Evolutionary conservation across 2,329 filamentous ascomycete genomes (phyloP).

Genomic region (Alternaria triticina): DNA sequence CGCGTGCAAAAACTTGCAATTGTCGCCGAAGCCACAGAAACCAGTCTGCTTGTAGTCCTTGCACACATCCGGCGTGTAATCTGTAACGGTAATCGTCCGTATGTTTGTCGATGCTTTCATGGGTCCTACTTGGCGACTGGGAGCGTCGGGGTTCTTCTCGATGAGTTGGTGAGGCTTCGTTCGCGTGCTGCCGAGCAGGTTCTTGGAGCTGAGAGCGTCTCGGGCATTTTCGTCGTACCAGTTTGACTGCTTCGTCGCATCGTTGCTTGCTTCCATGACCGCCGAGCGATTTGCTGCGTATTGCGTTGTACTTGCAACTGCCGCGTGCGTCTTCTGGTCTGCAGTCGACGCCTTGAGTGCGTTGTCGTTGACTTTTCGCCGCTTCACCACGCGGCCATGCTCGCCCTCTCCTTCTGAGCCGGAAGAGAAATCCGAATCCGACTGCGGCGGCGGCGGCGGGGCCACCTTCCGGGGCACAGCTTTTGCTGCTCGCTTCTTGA

Average conservation of each 20-base stretch:
- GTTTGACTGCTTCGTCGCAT: constrained; percentile 87
- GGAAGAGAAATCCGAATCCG: constrained; percentile 64
- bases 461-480: constrained; percentile 81
- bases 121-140: constrained; percentile 75
- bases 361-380: constrained; percentile 72
- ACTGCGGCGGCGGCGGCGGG: constrained; percentile 75
- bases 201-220: constrained; percentile 59
- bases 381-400: constrained; percentile 75
- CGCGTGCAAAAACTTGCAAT: constrained; percentile 80
- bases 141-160: constrained; percentile 78
- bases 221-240: constrained; percentile 82
- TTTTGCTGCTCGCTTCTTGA: constrained; percentile 86
- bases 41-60: constrained; percentile 85
- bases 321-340: constrained; percentile 55
- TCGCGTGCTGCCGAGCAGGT: constrained; percentile 65
- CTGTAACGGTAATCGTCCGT: constrained; percentile 85
- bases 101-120: constrained; percentile 89
- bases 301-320: constrained; percentile 55
- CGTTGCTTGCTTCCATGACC: constrained; percentile 72
- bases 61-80: constrained; percentile 92
- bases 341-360: constrained; percentile 69
- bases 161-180: constrained; percentile 63
- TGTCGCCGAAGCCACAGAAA: constrained; percentile 74
- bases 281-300: constrained; percentile 68
- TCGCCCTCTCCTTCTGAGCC: constrained; percentile 75